phyloP scores from a whole-genome alignment of 2,329 filamentous ascomycete species.

The Botrytis sinoallii region DNA sequence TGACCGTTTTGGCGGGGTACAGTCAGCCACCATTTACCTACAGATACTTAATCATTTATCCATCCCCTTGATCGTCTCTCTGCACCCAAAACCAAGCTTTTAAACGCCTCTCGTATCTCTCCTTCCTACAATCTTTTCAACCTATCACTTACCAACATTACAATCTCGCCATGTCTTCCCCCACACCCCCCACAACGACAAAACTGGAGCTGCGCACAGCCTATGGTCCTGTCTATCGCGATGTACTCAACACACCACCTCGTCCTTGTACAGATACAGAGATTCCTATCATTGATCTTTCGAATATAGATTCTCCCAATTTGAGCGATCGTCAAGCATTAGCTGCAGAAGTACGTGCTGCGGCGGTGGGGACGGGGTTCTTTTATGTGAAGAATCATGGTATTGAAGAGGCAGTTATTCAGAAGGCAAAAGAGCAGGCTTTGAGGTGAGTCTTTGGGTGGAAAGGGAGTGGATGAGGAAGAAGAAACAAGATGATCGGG shows the following conservation, averaged over 20 bases:
- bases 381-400: constrained; percentile 49
- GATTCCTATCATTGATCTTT: constrained; percentile 48
- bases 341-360: constrained; percentile 41
- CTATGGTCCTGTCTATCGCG: constrained; percentile 45
- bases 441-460: constrained; percentile 26
- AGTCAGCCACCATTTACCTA: not conserved
- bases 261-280: constrained; percentile 42
- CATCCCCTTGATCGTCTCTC: not conserved
- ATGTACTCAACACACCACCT: constrained; percentile 43
- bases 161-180: not conserved
- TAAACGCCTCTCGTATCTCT: not conserved
- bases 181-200: constrained; percentile 32
- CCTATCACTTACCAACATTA: not conserved
- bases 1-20: constrained; percentile 3
- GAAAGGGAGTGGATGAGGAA: no score
- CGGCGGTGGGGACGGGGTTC: constrained; percentile 46
- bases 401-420: constrained; percentile 38
- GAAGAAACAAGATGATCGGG: accelerated
- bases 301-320: constrained; percentile 39
- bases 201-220: constrained; percentile 46
- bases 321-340: constrained; percentile 40
- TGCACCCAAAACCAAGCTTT: not conserved
- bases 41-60: not conserved
- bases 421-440: constrained; percentile 34
- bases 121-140: not conserved